Evolutionary conservation across 1,284 basidiomycete species (phyloP).

Genomic region (Leucoagaricus sp.): DNA sequence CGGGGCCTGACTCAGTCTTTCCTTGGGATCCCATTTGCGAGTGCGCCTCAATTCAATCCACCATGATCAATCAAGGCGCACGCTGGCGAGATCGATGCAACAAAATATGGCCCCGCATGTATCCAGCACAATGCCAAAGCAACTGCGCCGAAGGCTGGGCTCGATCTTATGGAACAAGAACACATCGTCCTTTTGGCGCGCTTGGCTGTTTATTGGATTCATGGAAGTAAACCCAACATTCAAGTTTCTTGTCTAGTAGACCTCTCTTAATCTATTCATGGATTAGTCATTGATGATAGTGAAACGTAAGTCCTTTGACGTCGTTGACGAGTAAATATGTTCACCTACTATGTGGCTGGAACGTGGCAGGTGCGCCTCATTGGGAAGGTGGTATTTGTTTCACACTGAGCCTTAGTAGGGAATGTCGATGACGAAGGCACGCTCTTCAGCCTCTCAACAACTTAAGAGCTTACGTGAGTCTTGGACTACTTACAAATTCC

Average conservation of each 20-base stretch:
- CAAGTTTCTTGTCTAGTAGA: neutral
- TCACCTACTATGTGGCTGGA: slow-evolving; percentile 22
- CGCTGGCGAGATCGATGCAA: neutral
- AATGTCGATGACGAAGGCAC: slow-evolving; percentile 57
- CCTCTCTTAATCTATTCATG: slow-evolving; percentile 13
- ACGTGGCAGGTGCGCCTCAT: slow-evolving; percentile 19
- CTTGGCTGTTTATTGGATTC: slow-evolving; percentile 22
- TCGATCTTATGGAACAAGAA: neutral
- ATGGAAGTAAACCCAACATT: slow-evolving; percentile 17
- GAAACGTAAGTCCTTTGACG: slow-evolving; percentile 16
- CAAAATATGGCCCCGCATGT: neutral
- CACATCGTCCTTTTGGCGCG: neutral
- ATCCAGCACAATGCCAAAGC: slow-evolving; percentile 11
- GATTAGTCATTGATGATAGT: slow-evolving; percentile 20
- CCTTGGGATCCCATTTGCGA: slow-evolving; percentile 25
- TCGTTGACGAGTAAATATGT: slow-evolving; percentile 20
- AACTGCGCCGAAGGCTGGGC: neutral
- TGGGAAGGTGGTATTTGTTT: neutral
- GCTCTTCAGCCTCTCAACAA: slow-evolving; percentile 41
- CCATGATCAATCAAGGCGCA: neutral
- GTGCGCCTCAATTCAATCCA: slow-evolving; percentile 17
- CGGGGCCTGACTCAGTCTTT: slow-evolving; percentile 11
- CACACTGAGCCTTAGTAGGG: slow-evolving; percentile 23
- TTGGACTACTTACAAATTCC: neutral
- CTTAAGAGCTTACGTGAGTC: slow-evolving; percentile 40